Base-by-base conservation (phyloP, 225 moss, liverwort and hornwort genomes). In the Sphagnum contortum region DNA sequence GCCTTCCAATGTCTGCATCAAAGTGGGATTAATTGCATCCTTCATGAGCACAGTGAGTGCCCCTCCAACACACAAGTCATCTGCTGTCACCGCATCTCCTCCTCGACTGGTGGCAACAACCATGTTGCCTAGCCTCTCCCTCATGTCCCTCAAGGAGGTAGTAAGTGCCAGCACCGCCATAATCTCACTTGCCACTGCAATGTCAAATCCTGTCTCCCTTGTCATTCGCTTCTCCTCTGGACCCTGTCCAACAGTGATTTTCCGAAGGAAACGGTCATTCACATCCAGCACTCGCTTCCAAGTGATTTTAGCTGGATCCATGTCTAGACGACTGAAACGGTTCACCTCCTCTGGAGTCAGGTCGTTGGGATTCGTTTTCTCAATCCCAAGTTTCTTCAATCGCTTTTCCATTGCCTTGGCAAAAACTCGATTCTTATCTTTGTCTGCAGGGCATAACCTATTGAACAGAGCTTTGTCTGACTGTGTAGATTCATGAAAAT, bases 41-140 rank as follows among this genome's bases (percentile, higher is more conserved):
- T 79, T 92, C 96, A 96, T 96, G 11, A 96, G 78, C 5, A 96
- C 92, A n/a, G 92, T 85, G 68, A 96, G 83, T n/a, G 96, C 96
- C 12, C 96, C 96, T 49, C 92, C 92, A 2, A 90, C 73, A 12
- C 96, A 92, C 53, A 92, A 69, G 65, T 96, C 96, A 72, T 96
- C 96, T 46, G 96, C 90, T 6, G 92, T 90, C 13, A 96, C 85
- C 5, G 96, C 80, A 68, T 90, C 87, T 13, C 96, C 96, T 50
- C 79, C 83, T 44, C 78, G 87, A 68, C 92, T 92, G 12, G 90
- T 90, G 11, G 84, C 96, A 47, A 96, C 90, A 57, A 96, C 96
- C 92, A 96, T 96, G 65, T 76, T 83, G 3, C 96, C 96, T 74
- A 96, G 62, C 45, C 92, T 88, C 64, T 89, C 85, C 63, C 96